phyloP scores from a whole-genome alignment of 371 early-diverging fungal genomes.

The Blakeslea trispora region DNA sequence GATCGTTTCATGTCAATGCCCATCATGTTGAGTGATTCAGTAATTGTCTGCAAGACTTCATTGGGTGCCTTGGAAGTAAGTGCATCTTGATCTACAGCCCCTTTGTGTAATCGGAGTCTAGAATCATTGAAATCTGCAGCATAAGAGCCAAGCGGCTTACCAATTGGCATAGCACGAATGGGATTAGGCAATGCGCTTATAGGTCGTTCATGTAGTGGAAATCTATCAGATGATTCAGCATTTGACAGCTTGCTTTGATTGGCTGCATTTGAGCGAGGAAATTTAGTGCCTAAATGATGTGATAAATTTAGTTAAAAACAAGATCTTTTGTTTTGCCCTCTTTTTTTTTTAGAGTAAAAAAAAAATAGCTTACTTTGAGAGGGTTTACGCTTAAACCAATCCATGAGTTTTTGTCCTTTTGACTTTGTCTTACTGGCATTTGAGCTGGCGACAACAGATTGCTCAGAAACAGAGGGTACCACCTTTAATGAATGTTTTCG shows the following conservation, averaged over 20 bases:
- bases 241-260: background rate
- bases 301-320: background rate
- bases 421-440: constrained; percentile 23
- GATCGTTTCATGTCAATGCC: constrained; percentile 42
- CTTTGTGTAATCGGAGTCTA: constrained; percentile 73
- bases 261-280: constrained; percentile 1
- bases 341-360: background rate
- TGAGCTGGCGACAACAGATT: constrained; percentile 6
- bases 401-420: constrained; percentile 64
- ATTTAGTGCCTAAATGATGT: background rate
- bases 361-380: constrained; percentile 17
- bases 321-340: background rate
- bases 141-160: constrained; percentile 25
- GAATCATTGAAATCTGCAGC: constrained; percentile 37
- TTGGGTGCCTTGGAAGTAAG: constrained; percentile 73
- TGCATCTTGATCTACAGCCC: constrained; percentile 76
- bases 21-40: constrained; percentile 44
- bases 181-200: constrained; percentile 21
- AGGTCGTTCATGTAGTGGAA: constrained; percentile 12
- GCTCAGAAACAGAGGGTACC: constrained; percentile 35
- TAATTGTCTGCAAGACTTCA: constrained; percentile 67
- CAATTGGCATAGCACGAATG: constrained; percentile 24
- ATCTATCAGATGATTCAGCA: background rate
- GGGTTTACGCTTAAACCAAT: constrained; percentile 64
- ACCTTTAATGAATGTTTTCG: background rate